phyloP scores from a whole-genome alignment of 768 basidiomycete species.

The Podaxis sp. region DNA sequence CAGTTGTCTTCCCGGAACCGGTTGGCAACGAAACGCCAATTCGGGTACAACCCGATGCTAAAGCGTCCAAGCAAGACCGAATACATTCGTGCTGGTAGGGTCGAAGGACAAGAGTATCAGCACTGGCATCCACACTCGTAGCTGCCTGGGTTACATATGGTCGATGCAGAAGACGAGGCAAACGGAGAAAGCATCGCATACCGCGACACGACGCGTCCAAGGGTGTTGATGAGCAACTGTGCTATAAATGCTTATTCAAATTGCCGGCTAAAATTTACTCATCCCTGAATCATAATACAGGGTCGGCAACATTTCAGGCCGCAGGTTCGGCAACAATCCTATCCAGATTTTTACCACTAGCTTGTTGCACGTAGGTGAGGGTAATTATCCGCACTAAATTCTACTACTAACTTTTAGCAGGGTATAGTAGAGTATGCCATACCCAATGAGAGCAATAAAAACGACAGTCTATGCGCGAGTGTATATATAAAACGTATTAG shows the following conservation, averaged over 20 bases:
- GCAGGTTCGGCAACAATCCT: neutral
- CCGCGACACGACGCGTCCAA: neutral
- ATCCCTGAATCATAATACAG: too few relatives aligned
- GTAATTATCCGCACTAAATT: constrained; percentile 16
- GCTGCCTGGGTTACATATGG: neutral
- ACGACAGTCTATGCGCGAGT: constrained; percentile 35
- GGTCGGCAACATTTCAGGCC: neutral
- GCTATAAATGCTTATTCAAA: neutral
- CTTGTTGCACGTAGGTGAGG: neutral
- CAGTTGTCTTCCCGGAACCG: constrained; percentile 86
- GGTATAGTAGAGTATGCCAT: constrained; percentile 17
- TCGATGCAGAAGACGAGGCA: neutral
- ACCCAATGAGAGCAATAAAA: constrained; percentile 21
- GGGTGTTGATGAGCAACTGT: neutral
- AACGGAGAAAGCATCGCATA: constrained; percentile 7
- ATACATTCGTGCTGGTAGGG: constrained; percentile 89
- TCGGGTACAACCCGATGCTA: constrained; percentile 63
- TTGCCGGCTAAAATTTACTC: neutral
- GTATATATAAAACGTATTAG: constrained; percentile 26
- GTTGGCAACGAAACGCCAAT: constrained; percentile 86
- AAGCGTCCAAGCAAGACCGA: constrained; percentile 69
- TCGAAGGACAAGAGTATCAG: constrained; percentile 47
- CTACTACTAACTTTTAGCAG: constrained; percentile 15
- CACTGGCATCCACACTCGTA: neutral
- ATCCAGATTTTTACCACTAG: neutral